Percentiles rank a stretch among this genome's conserved stretches.
Evolutionary conservation across 2,329 filamentous ascomycete genomes (phyloP).

Genomic region (Colletotrichum trifolii): DNA sequence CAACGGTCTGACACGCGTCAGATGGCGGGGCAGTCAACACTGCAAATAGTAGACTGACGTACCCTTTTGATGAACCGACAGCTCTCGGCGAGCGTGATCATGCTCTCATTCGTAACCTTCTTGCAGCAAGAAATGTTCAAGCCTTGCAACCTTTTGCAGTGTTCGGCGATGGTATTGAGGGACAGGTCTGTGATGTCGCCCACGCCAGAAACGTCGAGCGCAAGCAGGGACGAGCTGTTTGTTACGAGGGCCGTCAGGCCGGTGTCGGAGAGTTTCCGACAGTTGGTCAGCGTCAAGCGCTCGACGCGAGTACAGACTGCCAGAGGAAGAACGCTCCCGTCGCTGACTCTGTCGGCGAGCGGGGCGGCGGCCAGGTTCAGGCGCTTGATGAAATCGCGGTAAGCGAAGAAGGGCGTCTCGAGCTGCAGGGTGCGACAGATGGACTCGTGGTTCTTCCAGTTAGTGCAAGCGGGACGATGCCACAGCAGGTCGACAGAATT

Average conservation of each 20-base stretch:
- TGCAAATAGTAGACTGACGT: slow-evolving; percentile 46
- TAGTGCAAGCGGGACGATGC: slow-evolving; percentile 92
- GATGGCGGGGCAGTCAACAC: no score
- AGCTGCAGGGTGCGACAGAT: slow-evolving; percentile 84
- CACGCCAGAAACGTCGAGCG: slow-evolving; percentile 88
- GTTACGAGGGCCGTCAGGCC: slow-evolving; percentile 84
- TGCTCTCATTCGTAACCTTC: slow-evolving; percentile 85
- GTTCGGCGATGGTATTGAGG: slow-evolving; percentile 79
- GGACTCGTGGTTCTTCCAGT: slow-evolving; percentile 81
- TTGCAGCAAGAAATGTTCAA: slow-evolving; percentile 91
- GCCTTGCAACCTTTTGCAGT: slow-evolving; percentile 88
- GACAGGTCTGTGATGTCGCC: slow-evolving; percentile 87
- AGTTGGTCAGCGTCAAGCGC: slow-evolving; percentile 91
- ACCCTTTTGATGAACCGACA: slow-evolving; percentile 90
- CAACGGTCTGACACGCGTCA: neutral
- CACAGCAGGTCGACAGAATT: slow-evolving; percentile 94
- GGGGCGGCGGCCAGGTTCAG: slow-evolving; percentile 80
- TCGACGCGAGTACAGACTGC: slow-evolving; percentile 90
- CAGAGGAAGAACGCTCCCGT: slow-evolving; percentile 88
- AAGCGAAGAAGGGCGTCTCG: slow-evolving; percentile 84
- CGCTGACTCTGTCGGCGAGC: slow-evolving; percentile 79
- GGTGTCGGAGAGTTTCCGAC: slow-evolving; percentile 83
- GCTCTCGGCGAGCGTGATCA: slow-evolving; percentile 81
- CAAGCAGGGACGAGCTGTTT: slow-evolving; percentile 83
- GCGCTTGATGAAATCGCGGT: slow-evolving; percentile 89